Base-by-base conservation (phyloP, 148 eudicot genomes). In the Cornus kousa region DNA sequence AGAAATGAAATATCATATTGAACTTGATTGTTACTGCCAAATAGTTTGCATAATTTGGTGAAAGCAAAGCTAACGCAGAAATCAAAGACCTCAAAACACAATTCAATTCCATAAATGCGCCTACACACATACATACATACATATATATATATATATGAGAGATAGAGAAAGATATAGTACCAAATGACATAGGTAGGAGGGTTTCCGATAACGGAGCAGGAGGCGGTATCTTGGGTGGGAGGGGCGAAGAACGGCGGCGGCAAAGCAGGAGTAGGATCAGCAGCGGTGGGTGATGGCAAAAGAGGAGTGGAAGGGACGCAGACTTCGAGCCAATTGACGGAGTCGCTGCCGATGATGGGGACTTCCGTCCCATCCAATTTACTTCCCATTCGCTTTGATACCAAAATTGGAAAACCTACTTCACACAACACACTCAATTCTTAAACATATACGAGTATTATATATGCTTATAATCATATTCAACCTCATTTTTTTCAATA, bases 171-270 rank as follows among this genome's bases (percentile, higher is more conserved):
- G 77, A 71, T 46, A 74, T 32, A 10, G 59, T 88, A 95, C 99
- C 97, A 93, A 59, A 89, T 83, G 53, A 95, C 86, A 78, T 90
- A 90, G 62, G 89, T 74, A 40, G 99, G 90, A 79, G 99, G 94
- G 65, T 82, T 77, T 70, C 98, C 94, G 35, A 94, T 37, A 23
- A 86, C 73, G 67, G 89, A 85, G 82, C 87, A 93, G 22, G 95
- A 94, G 19, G 91, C 90, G 28, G 80, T 84, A 43, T 94, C 97
- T 78, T 74, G 70, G 24, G 87, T 77, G 5, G 73, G 72, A 3
- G 88, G 89, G 33, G 89, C 82, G 31, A 60, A 32, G 0, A 43
- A 43, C 8, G 74, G 31, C 31, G 77, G 70, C 59, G 86, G 80
- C 33, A 55, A 35, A 28, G 75, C 32, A 5, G 78, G 74, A 59